Conservation (phyloP, 176 grass and related monocot species). For the Phoenix roebelenii region DNA sequence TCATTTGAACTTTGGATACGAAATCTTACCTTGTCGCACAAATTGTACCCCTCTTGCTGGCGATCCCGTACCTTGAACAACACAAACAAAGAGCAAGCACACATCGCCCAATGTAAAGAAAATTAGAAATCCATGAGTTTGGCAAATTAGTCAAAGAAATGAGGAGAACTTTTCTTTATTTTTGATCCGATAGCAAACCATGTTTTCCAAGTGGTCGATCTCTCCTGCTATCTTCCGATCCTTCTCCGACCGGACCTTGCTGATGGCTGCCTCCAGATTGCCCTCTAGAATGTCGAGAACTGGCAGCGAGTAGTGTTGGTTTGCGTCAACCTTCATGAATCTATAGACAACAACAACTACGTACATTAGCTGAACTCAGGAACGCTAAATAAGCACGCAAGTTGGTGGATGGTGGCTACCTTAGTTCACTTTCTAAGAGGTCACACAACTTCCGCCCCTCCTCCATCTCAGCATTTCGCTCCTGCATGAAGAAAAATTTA, state of each 20-base stretch:
- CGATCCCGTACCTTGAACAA: conserved; percentile 47
- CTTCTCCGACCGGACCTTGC: conserved; percentile 67
- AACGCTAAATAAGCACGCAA: too few relatives aligned
- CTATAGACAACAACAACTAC: conserved; percentile 8
- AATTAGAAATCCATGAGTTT: too few relatives aligned
- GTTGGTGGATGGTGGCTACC: conserved; percentile 14
- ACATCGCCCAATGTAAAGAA: too few relatives aligned
- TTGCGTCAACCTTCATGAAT: conserved; percentile 65
- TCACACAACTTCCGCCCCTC: conserved; percentile 68
- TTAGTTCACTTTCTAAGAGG: conserved; percentile 71
- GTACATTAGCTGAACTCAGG: too few relatives aligned
- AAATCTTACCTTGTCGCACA: conserved; percentile 58
- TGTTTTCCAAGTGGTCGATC: conserved; percentile 59
- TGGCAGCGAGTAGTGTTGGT: conserved; percentile 58
- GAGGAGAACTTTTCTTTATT: too few relatives aligned
- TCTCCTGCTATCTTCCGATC: conserved; percentile 70
- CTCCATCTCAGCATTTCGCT: conserved; percentile 57
- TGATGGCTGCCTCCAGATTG: conserved; percentile 62
- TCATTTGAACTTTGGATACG: neutral
- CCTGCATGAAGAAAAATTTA: conserved; percentile 24
- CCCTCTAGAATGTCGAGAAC: conserved; percentile 60
- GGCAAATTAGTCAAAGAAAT: too few relatives aligned
- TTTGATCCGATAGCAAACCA: conserved; percentile 7
- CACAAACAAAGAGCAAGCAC: neutral
- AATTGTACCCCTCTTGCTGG: conserved; percentile 56